Conservation (phyloP, 306 rosid species). For the Castanospermum australe region DNA sequence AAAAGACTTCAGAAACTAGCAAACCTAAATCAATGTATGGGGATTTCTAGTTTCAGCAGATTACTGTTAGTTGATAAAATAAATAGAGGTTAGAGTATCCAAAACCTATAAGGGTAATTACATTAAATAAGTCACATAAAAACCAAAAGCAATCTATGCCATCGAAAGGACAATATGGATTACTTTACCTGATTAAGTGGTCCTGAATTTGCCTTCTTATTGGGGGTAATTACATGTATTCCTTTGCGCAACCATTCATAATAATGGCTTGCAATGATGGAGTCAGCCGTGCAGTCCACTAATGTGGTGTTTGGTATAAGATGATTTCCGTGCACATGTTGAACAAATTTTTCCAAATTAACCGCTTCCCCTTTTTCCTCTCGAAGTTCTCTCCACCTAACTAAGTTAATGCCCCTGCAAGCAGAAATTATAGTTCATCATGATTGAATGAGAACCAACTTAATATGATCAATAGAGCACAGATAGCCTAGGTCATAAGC, state of each 20-base stretch:
- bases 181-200: constrained; percentile 68
- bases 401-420: constrained; percentile 63
- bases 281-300: constrained; percentile 87
- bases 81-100: neutral
- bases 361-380: constrained; percentile 53
- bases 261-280: constrained; percentile 64
- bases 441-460: neutral
- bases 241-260: constrained; percentile 70
- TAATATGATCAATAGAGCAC: neutral
- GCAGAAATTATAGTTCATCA: neutral
- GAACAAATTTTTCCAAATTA: constrained; percentile 62
- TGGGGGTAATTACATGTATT: constrained; percentile 78
- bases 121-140: neutral
- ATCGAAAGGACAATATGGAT: neutral
- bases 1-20: neutral
- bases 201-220: constrained; percentile 83
- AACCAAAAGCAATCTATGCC: neutral
- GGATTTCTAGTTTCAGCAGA: neutral
- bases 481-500: neutral
- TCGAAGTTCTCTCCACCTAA: constrained; percentile 60
- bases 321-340: constrained; percentile 68
- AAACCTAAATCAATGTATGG: neutral
- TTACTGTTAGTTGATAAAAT: neutral
- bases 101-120: neutral
- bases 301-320: constrained; percentile 75